Percentiles rank a stretch among this genome's conserved stretches.
Conservation (phyloP, 2,329 filamentous ascomycete genomes). For the Corinectria fuckeliana region DNA sequence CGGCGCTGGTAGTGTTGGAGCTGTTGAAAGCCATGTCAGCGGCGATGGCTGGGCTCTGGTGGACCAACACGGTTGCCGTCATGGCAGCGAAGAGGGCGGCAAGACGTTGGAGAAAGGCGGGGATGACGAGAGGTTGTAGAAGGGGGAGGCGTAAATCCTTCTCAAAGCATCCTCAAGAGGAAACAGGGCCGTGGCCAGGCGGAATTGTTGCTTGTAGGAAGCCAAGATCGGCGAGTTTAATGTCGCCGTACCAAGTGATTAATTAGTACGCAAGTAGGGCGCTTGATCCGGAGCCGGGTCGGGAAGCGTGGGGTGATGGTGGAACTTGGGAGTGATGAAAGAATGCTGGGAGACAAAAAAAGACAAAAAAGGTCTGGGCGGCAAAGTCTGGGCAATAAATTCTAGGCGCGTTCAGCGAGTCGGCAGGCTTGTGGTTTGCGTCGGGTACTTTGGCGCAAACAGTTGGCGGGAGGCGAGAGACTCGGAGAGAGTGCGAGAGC, state of each 20-base stretch:
- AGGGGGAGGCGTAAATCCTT: background rate
- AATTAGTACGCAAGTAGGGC: background rate
- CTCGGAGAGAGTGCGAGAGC: background rate
- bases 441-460: background rate
- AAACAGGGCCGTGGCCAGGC: slow-evolving; percentile 16
- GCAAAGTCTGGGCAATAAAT: background rate
- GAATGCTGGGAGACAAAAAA: too few relatives aligned
- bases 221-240: background rate
- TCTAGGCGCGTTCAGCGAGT: background rate
- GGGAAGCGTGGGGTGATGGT: slow-evolving; percentile 12
- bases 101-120: slow-evolving; percentile 17
- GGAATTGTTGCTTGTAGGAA: slow-evolving; percentile 5
- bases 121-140: slow-evolving; percentile 24
- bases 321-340: background rate
- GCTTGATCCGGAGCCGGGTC: slow-evolving; percentile 5
- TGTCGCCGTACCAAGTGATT: background rate
- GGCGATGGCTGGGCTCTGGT: slow-evolving; percentile 28
- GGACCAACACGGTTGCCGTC: slow-evolving; percentile 26
- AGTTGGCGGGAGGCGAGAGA: background rate
- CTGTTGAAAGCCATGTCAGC: slow-evolving; percentile 26
- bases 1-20: slow-evolving; percentile 26
- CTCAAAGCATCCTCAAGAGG: slow-evolving; percentile 32
- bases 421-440: background rate
- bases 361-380: background rate
- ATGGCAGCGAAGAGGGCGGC: slow-evolving; percentile 9